Conservation (phyloP, 1,139 yeast genomes). For the Kodamaea plutei region DNA sequence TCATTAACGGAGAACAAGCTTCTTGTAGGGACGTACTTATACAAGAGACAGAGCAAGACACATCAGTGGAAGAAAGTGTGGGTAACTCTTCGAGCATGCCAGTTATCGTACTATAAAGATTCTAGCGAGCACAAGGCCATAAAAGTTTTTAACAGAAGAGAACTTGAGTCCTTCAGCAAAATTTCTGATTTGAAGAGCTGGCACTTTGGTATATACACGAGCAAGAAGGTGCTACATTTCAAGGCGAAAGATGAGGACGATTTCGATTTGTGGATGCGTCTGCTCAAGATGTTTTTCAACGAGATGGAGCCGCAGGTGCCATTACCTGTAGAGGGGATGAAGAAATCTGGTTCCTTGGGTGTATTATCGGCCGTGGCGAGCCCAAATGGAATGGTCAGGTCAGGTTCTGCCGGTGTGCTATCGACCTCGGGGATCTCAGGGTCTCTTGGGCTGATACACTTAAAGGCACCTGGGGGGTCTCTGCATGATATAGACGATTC, state of each 20-base stretch:
- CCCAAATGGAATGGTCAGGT: too few relatives aligned
- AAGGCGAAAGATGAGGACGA: conserved; percentile 31
- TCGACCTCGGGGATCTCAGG: too few relatives aligned
- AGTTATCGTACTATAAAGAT: conserved; percentile 56
- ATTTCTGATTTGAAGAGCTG: conserved; percentile 32
- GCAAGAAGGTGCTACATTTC: conserved; percentile 40
- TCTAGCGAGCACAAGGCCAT: conserved; percentile 53
- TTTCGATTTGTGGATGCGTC: conserved; percentile 39
- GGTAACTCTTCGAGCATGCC: conserved; percentile 56
- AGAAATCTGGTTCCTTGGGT: too few relatives aligned
- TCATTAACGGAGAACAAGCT: conserved; percentile 7
- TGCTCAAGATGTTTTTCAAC: conserved; percentile 25
- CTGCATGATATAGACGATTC: too few relatives aligned
- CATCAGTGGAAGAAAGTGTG: conserved; percentile 49
- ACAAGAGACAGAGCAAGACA: conserved; percentile 22
- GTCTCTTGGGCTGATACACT: too few relatives aligned
- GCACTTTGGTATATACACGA: conserved; percentile 42
- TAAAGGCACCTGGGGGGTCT: too few relatives aligned
- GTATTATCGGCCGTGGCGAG: too few relatives aligned
- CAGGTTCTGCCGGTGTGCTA: too few relatives aligned
- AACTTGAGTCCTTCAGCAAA: conserved; percentile 20
- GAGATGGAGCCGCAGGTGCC: too few relatives aligned
- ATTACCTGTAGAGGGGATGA: too few relatives aligned
- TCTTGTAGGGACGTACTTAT: conserved; percentile 12
- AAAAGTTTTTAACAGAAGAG: conserved; percentile 32